Conservation (phyloP, 163 green algal genomes). For the Prototheca wickerhamii region DNA sequence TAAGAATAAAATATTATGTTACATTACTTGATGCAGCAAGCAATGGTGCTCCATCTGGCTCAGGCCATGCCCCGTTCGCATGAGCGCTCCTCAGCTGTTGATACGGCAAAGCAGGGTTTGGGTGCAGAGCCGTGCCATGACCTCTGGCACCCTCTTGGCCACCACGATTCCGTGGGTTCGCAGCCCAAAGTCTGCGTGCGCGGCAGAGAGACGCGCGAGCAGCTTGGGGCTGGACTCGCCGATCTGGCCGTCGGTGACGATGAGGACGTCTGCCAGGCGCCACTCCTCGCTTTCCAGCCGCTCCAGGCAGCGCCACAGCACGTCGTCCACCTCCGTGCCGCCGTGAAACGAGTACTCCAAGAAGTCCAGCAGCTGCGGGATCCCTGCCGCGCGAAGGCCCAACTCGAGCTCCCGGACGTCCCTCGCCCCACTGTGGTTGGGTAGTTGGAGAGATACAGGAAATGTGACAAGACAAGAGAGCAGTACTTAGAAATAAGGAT, state of each 20-base stretch:
- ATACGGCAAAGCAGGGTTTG: neutral
- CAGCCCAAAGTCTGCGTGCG: slow-evolving; percentile 51
- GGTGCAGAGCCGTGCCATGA: neutral
- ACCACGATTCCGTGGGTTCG: slow-evolving; percentile 76
- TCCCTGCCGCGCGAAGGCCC: slow-evolving; percentile 31
- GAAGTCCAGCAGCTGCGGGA: slow-evolving; percentile 71
- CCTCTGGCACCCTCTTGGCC: slow-evolving; percentile 1
- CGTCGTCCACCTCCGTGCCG: slow-evolving; percentile 61
- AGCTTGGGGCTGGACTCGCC: slow-evolving; percentile 45
- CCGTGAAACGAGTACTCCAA: slow-evolving; percentile 66
- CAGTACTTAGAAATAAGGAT: neutral
- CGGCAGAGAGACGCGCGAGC: slow-evolving; percentile 24
- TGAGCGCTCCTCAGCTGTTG: too few relatives aligned
- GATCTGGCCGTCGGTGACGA: slow-evolving; percentile 89
- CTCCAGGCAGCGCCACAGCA: neutral
- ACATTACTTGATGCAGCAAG: too few relatives aligned
- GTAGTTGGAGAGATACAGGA: neutral
- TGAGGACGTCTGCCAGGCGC: slow-evolving; percentile 76
- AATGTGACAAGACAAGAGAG: neutral
- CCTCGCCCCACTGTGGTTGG: slow-evolving; percentile 26
- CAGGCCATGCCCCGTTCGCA: too few relatives aligned
- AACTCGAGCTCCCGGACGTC: slow-evolving; percentile 85
- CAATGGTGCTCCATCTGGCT: too few relatives aligned
- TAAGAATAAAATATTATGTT: too few relatives aligned
- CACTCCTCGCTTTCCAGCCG: neutral